These are phyloP conservation scores for Butyriboletus appendiculatus DNA, from an alignment of 1,284 basidiomycete genomes.

Conservation along the genomic window DNA sequence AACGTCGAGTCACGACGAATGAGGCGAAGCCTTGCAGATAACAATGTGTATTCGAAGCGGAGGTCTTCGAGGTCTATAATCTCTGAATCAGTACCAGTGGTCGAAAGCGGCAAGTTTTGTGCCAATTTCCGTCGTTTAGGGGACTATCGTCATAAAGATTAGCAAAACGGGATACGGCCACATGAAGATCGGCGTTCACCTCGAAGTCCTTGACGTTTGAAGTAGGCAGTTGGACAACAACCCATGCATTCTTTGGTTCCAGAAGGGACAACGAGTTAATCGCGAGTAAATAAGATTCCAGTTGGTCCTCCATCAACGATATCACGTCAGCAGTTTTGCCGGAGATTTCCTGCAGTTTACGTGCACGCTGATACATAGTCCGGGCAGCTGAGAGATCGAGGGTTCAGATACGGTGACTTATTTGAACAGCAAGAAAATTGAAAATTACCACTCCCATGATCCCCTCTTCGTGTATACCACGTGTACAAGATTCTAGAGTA, in stretches of 20 bases:
- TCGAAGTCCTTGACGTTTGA: slow-evolving; percentile 29
- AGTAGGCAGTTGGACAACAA: slow-evolving; percentile 40
- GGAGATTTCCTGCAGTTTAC: slow-evolving; percentile 69
- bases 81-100: slow-evolving; percentile 66
- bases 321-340: slow-evolving; percentile 52
- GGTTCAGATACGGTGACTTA: slow-evolving; percentile 18
- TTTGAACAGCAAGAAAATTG: slow-evolving; percentile 14
- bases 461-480: slow-evolving; percentile 86
- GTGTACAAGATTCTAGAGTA: slow-evolving; percentile 96
- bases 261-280: slow-evolving; percentile 90
- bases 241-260: slow-evolving; percentile 82
- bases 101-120: slow-evolving; percentile 77
- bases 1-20: slow-evolving; percentile 58
- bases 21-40: slow-evolving; percentile 81
- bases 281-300: slow-evolving; percentile 82
- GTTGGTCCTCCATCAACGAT: slow-evolving; percentile 70
- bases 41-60: slow-evolving; percentile 80
- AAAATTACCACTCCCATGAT: slow-evolving; percentile 82
- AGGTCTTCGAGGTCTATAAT: slow-evolving; percentile 84
- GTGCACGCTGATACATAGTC: slow-evolving; percentile 93
- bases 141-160: slow-evolving; percentile 38
- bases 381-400: slow-evolving; percentile 64
- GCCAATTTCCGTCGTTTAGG: slow-evolving; percentile 74
- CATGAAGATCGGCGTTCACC: slow-evolving; percentile 27
- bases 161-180: slow-evolving; percentile 19